These are phyloP conservation scores for Citrus glauca DNA, from an alignment of 345 rosid species.

Conservation along the genomic window DNA sequence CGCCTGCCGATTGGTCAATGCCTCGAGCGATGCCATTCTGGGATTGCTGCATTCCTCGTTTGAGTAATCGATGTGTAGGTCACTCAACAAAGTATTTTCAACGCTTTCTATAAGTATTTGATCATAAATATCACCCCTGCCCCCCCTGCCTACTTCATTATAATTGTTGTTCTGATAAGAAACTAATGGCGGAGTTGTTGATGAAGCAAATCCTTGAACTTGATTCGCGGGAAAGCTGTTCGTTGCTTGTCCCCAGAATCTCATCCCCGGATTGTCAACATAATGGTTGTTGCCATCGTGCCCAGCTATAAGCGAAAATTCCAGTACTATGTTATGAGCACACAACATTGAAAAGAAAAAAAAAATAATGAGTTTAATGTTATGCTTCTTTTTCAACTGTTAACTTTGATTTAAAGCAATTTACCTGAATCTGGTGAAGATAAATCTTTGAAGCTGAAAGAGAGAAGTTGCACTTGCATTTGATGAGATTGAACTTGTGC, in stretches of 20 bases:
- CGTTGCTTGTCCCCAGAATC: slow-evolving; percentile 3
- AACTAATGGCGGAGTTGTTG: not conserved
- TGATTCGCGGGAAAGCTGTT: not conserved
- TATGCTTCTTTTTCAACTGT: too few relatives aligned
- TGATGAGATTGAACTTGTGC: slow-evolving; percentile 1
- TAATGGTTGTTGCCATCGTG: not conserved
- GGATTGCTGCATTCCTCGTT: slow-evolving; percentile 2
- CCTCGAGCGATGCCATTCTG: not conserved
- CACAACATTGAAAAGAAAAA: not conserved
- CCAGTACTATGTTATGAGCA: slow-evolving; percentile 22
- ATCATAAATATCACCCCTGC: not conserved
- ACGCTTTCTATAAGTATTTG: not conserved
- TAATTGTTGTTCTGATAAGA: slow-evolving; percentile 1
- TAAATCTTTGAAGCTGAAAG: not conserved
- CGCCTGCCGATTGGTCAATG: not conserved
- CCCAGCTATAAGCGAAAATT: slow-evolving; percentile 17
- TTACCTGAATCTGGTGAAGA: slow-evolving; percentile 29
- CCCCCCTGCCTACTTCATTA: not conserved
- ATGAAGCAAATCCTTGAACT: not conserved
- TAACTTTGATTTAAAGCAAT: too few relatives aligned
- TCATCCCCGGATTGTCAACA: not conserved
- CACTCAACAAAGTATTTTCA: slow-evolving; percentile 3
- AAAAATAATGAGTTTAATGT: slow-evolving; percentile 8
- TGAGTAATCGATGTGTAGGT: not conserved
- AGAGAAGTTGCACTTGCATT: not conserved